A percentile compares a stretch with the other conserved stretches of the same genome.
Conservation (phyloP, 1,284 basidiomycete species). For the Erythrobasidium hasegawianum region DNA sequence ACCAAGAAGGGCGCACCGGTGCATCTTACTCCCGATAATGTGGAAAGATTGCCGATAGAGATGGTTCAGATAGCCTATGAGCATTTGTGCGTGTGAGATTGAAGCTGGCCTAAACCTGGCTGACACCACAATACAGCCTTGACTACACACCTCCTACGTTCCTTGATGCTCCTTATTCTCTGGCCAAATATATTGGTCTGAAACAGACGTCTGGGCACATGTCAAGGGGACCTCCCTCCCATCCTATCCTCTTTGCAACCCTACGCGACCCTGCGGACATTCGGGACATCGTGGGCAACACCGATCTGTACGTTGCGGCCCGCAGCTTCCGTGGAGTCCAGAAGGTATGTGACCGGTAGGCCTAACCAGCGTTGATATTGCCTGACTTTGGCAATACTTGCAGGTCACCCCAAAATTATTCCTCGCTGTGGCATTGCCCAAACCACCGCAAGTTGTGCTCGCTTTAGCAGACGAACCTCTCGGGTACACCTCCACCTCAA, state of each 20-base stretch:
- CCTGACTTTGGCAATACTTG: neutral
- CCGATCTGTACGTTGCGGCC: constrained; percentile 58
- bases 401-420: constrained; percentile 61
- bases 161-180: constrained; percentile 58
- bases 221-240: neutral
- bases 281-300: constrained; percentile 65
- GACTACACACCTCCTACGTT: constrained; percentile 57
- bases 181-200: constrained; percentile 50
- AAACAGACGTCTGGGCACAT: neutral
- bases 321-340: constrained; percentile 65
- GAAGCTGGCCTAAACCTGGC: constrained; percentile 45
- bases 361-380: neutral
- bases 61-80: constrained; percentile 71
- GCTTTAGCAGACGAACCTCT: constrained; percentile 67
- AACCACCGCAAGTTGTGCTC: constrained; percentile 65
- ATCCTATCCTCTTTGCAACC: constrained; percentile 58
- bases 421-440: constrained; percentile 55
- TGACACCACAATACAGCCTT: constrained; percentile 60
- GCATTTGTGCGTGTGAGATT: constrained; percentile 61
- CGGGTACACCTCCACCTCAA: constrained; percentile 61
- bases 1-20: constrained; percentile 69
- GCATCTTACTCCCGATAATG: constrained; percentile 66
- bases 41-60: constrained; percentile 54
- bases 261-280: constrained; percentile 61
- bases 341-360: constrained; percentile 59